These are phyloP conservation scores for Rosellinia necatrix DNA, from an alignment of 2,329 filamentous ascomycete genomes.

Conservation along the genomic window DNA sequence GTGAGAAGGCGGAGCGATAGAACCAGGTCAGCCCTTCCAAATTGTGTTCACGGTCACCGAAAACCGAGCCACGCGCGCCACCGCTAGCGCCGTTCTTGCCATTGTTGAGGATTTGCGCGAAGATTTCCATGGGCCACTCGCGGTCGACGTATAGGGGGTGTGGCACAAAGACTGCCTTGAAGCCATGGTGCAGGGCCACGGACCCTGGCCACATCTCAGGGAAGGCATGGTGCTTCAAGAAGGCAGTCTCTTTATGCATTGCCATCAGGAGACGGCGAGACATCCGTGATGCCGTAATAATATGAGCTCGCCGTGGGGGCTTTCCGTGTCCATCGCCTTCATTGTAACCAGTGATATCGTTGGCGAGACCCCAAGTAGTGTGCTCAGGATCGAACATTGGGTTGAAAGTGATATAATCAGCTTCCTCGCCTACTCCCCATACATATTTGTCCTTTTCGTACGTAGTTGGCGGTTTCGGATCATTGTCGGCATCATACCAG, in stretches of 20 bases:
- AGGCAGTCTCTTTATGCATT: constrained; percentile 89
- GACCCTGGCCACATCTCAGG: constrained; percentile 96
- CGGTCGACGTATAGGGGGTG: constrained; percentile 89
- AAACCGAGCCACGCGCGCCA: constrained; percentile 73
- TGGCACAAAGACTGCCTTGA: constrained; percentile 50
- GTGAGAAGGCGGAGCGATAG: constrained; percentile 82
- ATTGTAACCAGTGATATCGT: constrained; percentile 87
- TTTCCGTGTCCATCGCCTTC: constrained; percentile 63
- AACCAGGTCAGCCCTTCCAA: constrained; percentile 89
- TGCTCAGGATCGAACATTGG: constrained; percentile 89
- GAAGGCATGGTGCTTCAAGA: constrained; percentile 87
- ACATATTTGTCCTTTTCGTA: constrained; percentile 80
- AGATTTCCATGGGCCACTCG: constrained; percentile 79
- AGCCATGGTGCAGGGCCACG: constrained; percentile 76
- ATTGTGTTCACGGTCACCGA: constrained; percentile 87
- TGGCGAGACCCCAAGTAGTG: constrained; percentile 80
- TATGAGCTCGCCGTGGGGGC: constrained; percentile 77
- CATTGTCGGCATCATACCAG: constrained; percentile 73
- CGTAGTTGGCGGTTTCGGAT: constrained; percentile 70
- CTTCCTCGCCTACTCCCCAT: constrained; percentile 90
- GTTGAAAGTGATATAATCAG: constrained; percentile 89
- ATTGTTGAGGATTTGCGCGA: constrained; percentile 80
- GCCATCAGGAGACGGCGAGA: constrained; percentile 77
- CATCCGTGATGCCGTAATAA: constrained; percentile 87
- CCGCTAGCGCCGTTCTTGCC: constrained; percentile 75